A percentile compares a stretch with the other conserved stretches of the same genome.
These are phyloP conservation scores for Penicillium coffeae DNA, from an alignment of 495 filamentous ascomycete species.

Conservation along the genomic window DNA sequence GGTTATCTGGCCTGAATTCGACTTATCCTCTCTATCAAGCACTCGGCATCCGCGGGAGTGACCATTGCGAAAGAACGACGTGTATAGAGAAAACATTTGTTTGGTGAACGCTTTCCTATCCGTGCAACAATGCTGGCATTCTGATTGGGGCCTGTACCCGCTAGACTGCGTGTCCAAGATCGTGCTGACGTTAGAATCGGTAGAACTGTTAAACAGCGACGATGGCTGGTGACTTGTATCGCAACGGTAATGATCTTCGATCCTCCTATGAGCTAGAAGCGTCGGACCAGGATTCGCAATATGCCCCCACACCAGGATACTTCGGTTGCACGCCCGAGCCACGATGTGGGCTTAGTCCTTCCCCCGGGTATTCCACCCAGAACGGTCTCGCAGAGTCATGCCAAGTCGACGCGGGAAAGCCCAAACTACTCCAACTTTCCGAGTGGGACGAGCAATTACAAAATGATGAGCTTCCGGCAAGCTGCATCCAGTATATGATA, in stretches of 20 bases:
- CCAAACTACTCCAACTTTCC: slow-evolving; percentile 10
- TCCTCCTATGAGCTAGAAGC: neutral
- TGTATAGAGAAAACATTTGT: neutral
- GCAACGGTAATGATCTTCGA: slow-evolving; percentile 2
- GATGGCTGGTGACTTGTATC: slow-evolving; percentile 9
- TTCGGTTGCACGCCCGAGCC: slow-evolving; percentile 3
- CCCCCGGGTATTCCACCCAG: slow-evolving; percentile 3
- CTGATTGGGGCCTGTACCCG: slow-evolving; percentile 2
- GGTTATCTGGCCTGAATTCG: no score
- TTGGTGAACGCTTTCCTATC: neutral
- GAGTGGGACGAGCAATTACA: slow-evolving; percentile 15
- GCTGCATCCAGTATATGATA: slow-evolving; percentile 34
- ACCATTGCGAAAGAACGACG: neutral
- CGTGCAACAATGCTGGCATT: neutral
- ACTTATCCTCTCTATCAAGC: neutral
- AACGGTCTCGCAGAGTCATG: slow-evolving; percentile 6
- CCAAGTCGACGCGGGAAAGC: slow-evolving; percentile 3
- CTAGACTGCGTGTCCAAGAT: neutral
- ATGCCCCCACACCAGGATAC: slow-evolving; percentile 14
- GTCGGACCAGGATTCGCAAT: slow-evolving; percentile 9
- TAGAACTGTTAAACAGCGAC: neutral
- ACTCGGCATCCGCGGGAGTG: neutral
- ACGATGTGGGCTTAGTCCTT: slow-evolving; percentile 9
- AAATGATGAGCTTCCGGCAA: slow-evolving; percentile 29
- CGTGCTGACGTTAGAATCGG: slow-evolving; percentile 1